phyloP scores from a whole-genome alignment of 139 green algal species.

The Chlorella sorokiniana region DNA sequence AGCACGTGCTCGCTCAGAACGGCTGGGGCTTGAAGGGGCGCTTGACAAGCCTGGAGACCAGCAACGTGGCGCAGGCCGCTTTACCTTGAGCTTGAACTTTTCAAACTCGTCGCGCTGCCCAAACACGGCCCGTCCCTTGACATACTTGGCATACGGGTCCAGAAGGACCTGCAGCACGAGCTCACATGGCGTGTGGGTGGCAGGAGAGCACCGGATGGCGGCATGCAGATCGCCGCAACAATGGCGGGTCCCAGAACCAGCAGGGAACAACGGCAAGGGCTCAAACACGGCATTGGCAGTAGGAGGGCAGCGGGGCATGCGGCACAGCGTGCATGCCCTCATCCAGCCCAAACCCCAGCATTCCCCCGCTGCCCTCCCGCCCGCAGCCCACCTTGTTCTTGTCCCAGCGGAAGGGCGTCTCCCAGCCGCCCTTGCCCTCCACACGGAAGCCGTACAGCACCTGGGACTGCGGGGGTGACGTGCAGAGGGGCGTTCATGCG shows the following conservation, averaged over 20 bases:
- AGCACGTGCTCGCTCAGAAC: too few species aligned
- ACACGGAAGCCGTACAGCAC: conserved; percentile 82
- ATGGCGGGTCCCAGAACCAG: too few species aligned
- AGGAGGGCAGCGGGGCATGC: too few species aligned
- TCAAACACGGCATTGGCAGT: too few species aligned
- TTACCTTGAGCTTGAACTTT: conserved; percentile 68
- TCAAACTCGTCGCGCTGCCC: conserved; percentile 79
- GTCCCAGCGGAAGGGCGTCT: conserved; percentile 78
- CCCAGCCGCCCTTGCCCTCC: conserved; percentile 77
- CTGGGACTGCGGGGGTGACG: conserved; percentile 22
- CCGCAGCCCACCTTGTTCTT: conserved; percentile 34
- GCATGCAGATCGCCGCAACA: too few species aligned
- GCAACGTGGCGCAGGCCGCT: background rate
- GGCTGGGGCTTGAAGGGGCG: too few species aligned
- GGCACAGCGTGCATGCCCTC: background rate
- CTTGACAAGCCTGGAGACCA: too few species aligned
- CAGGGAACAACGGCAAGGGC: too few species aligned
- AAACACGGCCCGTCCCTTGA: conserved; percentile 72
- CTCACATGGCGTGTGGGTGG: background rate
- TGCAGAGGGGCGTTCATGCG: background rate
- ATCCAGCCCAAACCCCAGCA: background rate
- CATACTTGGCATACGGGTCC: conserved; percentile 85
- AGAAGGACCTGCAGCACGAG: conserved; percentile 59
- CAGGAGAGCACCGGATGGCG: too few species aligned
- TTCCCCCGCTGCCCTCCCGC: background rate